Conservation (phyloP, 441 rosid species). For the Flueggea neowawraea region DNA sequence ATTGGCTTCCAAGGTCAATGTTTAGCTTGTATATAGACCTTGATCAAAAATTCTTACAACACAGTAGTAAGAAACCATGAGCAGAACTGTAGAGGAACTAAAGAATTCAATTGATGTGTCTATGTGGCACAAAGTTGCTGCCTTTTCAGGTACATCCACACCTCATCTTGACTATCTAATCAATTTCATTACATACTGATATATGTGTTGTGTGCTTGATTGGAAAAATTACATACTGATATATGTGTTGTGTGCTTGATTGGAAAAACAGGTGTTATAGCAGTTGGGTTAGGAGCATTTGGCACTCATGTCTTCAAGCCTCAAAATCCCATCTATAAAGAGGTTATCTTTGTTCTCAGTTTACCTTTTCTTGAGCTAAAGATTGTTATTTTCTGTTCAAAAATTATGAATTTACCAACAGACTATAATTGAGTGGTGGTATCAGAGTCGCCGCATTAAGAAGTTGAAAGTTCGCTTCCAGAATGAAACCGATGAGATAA, state of each 20-base stretch:
- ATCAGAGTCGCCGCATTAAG: no score
- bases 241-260: background rate
- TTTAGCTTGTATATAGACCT: no score
- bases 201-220: background rate
- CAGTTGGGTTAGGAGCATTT: conserved; percentile 85
- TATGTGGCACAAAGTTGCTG: conserved; percentile 74
- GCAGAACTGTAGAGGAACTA: no score
- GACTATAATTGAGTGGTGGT: no score
- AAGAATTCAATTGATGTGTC: conserved; percentile 19
- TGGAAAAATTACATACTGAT: background rate
- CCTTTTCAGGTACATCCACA: no score
- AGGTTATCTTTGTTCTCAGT: conserved; percentile 36
- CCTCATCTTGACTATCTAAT: conserved; percentile 53
- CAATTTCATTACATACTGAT: conserved; percentile 1
- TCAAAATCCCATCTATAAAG: conserved; percentile 67
- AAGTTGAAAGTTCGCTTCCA: no score
- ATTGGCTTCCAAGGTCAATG: no score
- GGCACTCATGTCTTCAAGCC: conserved; percentile 89
- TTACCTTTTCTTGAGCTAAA: background rate
- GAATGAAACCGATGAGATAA: no score
- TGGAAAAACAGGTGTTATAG: conserved; percentile 63
- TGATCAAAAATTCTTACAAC: no score
- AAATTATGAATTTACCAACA: no score
- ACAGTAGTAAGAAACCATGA: no score
- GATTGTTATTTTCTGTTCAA: no score